phyloP scores from a whole-genome alignment of 176 grass and related monocot species.

The Areca catechu region DNA sequence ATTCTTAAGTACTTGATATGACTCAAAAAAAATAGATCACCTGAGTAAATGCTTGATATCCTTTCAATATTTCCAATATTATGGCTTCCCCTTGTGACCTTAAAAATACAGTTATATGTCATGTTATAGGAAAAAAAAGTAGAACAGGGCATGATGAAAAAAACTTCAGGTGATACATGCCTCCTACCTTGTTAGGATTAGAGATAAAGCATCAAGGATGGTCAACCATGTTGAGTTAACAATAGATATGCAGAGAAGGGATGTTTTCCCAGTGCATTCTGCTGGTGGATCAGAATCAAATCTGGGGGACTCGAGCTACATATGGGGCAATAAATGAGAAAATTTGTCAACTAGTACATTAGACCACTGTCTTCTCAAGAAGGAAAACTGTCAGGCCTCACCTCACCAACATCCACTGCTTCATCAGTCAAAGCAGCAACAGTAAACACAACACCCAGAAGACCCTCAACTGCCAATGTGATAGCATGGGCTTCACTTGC shows the following conservation, averaged over 20 bases:
- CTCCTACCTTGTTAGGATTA: constrained; percentile 66
- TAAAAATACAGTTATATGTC: constrained; percentile 30
- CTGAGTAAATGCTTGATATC: constrained; percentile 97
- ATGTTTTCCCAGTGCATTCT: constrained; percentile 62
- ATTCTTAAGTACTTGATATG: no score
- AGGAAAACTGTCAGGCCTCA: constrained; percentile 33
- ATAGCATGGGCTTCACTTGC: constrained; percentile 98
- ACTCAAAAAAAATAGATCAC: constrained; percentile 14
- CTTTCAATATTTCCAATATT: constrained; percentile 99
- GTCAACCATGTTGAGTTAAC: constrained; percentile 94
- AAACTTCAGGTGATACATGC: constrained; percentile 5
- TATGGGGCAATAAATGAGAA: constrained; percentile 28
- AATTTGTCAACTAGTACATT: not conserved
- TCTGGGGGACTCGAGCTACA: constrained; percentile 87
- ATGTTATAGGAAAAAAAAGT: constrained; percentile 19
- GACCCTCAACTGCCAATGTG: constrained; percentile 86
- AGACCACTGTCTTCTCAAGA: not conserved
- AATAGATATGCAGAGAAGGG: constrained; percentile 69
- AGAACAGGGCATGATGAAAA: constrained; percentile 9
- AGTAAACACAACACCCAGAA: constrained; percentile 96
- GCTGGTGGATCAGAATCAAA: constrained; percentile 43
- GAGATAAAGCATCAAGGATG: constrained; percentile 93
- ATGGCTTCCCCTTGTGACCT: constrained; percentile 98
- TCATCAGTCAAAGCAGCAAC: constrained; percentile 97
- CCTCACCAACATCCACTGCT: constrained; percentile 82